phyloP scores from a whole-genome alignment of 2,329 filamentous ascomycete species.

The Neospermospora avenae region DNA sequence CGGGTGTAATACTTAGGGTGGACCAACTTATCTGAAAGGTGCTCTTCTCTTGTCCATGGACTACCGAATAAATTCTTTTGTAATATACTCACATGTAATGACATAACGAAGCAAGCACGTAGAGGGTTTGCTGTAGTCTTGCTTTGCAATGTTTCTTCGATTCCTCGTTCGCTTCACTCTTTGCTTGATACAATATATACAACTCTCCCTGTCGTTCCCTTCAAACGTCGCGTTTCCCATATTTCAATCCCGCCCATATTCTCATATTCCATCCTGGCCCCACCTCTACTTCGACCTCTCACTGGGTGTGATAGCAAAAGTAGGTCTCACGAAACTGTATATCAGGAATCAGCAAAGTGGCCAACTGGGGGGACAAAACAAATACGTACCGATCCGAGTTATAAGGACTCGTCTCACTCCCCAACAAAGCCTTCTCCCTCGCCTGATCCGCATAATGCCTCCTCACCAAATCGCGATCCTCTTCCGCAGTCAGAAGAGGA shows the following conservation, averaged over 20 bases:
- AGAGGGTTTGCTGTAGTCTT: not conserved
- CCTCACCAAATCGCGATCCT: slow-evolving; percentile 91
- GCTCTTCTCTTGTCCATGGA: too few species aligned
- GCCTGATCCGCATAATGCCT: slow-evolving; percentile 82
- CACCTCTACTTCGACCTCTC: slow-evolving; percentile 23
- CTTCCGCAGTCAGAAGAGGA: slow-evolving; percentile 90
- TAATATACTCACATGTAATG: too few species aligned
- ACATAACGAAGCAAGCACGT: too few species aligned
- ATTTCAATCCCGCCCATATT: not conserved
- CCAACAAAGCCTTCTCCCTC: slow-evolving; percentile 86
- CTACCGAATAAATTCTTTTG: too few species aligned
- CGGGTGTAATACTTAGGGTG: too few species aligned
- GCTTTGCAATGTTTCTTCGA: not conserved
- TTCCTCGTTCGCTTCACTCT: not conserved
- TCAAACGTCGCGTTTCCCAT: not conserved
- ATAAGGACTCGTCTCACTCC: slow-evolving; percentile 80
- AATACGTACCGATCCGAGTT: slow-evolving; percentile 74
- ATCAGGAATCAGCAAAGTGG: slow-evolving; percentile 12
- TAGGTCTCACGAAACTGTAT: slow-evolving; percentile 74
- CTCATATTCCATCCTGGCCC: not conserved
- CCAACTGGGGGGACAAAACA: not conserved
- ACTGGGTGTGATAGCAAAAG: slow-evolving; percentile 68
- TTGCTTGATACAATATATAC: slow-evolving; percentile 22
- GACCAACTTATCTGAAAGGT: too few species aligned
- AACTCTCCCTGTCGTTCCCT: not conserved